Base-by-base conservation (phyloP, 495 filamentous ascomycete genomes). In the Letharia lupina region DNA sequence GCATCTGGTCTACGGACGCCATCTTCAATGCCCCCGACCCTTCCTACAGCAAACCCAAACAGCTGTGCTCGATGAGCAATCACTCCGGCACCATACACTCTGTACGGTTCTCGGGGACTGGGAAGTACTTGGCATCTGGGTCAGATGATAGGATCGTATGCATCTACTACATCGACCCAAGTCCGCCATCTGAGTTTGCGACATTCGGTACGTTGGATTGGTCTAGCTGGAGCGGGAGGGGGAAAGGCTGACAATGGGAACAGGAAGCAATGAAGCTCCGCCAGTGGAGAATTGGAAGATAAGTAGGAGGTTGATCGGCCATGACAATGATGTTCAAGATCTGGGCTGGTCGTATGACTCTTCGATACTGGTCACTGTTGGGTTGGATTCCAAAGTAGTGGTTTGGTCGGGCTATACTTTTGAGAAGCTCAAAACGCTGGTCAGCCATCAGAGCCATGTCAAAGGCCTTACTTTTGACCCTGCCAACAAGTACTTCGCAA, bases 291-390 rank as follows among this genome's bases (percentile, higher is more conserved):
- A 95, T 71, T 99, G 94, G 94, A 90, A 94, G 73, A 95, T 95
- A 42, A 85, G 91, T 65, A 88, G 91, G 66, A 88, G 94, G 68
- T 79, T 99, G 60, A 93, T 96, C 59, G 95, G 95, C 12, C 94
- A 99, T 73, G 94, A 99, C 62, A 98, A 98, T 76, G 94, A 99
- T 78, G 91, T 99, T 47, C 94, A 98, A 76, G 95, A 99, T 81
- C 80, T 98, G 64, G 94, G 91, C 41, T 99, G 94, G 94, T 96
- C 94, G 44, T 88, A 89, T 71, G 94, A 99, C 79, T 94, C 91
- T 37, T 96, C 91, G 1, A 91, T 99, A 37, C 78, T 99, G 69
- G 92, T 97, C 11, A 97, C 94, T 3, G 95, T 98, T 11, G 95
- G 94, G 5, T 80, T 99, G 67, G 94, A 99, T 77, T 98, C 95